phyloP scores from a whole-genome alignment of 78 protist species.

The Tieghemostelium lacteum region DNA sequence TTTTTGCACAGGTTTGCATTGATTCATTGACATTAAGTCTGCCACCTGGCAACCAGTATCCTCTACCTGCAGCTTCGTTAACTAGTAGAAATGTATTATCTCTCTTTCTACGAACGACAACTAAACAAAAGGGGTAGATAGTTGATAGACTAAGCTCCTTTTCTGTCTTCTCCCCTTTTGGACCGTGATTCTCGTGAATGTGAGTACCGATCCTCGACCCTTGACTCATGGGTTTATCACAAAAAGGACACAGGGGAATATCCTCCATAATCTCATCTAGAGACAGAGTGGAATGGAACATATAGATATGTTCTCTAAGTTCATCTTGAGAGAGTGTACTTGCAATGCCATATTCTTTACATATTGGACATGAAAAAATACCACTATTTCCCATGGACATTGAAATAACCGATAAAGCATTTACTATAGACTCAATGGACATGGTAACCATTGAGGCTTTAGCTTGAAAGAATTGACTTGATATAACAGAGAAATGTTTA shows the following conservation, averaged over 20 bases:
- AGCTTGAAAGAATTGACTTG: neutral
- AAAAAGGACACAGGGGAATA: slow-evolving; percentile 59
- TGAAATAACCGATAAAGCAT: neutral
- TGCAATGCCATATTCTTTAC: slow-evolving; percentile 40
- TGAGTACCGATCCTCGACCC: slow-evolving; percentile 31
- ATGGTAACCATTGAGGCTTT: slow-evolving; percentile 8
- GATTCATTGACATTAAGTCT: slow-evolving; percentile 38
- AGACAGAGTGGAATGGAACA: slow-evolving; percentile 24
- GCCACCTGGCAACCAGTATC: slow-evolving; percentile 79
- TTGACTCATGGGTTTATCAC: neutral
- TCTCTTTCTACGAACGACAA: slow-evolving; percentile 6
- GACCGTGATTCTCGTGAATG: slow-evolving; percentile 32
- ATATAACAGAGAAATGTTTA: neutral
- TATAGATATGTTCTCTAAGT: slow-evolving; percentile 29
- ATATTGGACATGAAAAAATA: slow-evolving; percentile 37
- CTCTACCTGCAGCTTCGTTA: slow-evolving; percentile 44
- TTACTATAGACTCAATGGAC: neutral
- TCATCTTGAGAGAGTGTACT: neutral
- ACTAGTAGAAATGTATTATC: slow-evolving; percentile 1
- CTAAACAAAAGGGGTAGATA: slow-evolving; percentile 60
- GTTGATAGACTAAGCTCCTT: neutral
- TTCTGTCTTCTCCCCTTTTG: slow-evolving; percentile 9
- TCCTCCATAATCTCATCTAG: slow-evolving; percentile 1
- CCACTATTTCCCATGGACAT: slow-evolving; percentile 4
- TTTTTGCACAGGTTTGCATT: slow-evolving; percentile 49